Evolutionary conservation across 1,284 basidiomycete genomes (phyloP), one percentile per base, ranked within the genome.

Genomic region (Inonotus hispidus): DNA sequence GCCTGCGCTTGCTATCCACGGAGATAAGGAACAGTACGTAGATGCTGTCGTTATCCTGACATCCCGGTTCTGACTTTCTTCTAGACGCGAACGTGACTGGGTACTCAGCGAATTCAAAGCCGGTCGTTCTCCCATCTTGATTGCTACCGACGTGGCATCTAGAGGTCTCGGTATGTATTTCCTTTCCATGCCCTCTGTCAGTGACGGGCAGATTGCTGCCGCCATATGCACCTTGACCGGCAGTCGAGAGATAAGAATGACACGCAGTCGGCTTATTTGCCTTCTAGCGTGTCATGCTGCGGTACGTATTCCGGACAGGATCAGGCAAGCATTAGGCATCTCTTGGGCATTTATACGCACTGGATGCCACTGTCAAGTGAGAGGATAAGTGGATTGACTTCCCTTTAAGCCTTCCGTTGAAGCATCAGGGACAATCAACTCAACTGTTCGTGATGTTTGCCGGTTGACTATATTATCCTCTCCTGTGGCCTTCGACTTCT

Each of bases 1-100:
- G 96, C 96, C 96, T 32, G 95, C 96, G 11, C 82, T 99, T 56
- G 96, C 96, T 64, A 99, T 99, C 70, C 96, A 99, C 75, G 96
- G 96, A 72, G 96, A 99, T 81, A 98, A 98, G 77, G 91, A 93
- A 78, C 92, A 96, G 90, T 90, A 73, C 71, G 88, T 85, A 52
- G n/a, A 21, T 39, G 35, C 58, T 4, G 53, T 47, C 16, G 19
- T 13, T 47, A 43, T 49, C n/a, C 73, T 58, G 62, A 69, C 65
- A 57, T 64, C 66, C 29, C 66, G 67, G 62, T 64, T 52, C 62
- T 39, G 65, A 50, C 47, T 53, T 62, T 64, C 2, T 63, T 63
- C 41, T 59, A 95, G 93, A 72, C 93, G 94, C 67, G 95, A 98
- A 78, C 94, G 96, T 80, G 96, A 99, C 74, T 99, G 97, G 96